These are phyloP conservation scores for Tulasnella sp. DNA, from an alignment of 768 basidiomycete genomes.

Conservation along the genomic window DNA sequence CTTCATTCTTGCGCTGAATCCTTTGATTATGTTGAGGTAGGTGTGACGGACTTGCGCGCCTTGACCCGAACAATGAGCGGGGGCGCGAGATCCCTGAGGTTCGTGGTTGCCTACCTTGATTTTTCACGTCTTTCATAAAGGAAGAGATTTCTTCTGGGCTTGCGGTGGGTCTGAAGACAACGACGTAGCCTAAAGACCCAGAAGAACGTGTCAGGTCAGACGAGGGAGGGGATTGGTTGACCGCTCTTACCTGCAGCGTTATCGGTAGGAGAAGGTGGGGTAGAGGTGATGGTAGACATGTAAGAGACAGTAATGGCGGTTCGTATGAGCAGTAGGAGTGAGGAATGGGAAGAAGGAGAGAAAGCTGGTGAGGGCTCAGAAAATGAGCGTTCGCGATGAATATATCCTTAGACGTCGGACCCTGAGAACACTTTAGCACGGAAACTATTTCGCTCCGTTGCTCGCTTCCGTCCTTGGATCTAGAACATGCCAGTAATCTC, in stretches of 20 bases:
- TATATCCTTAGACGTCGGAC: too few species aligned
- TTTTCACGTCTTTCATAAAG: not conserved
- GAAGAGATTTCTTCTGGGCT: conserved; percentile 8
- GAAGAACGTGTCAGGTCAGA: not conserved
- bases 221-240: not conserved
- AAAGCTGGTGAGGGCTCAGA: too few species aligned
- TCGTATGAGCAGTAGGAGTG: not conserved
- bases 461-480: too few species aligned
- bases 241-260: not conserved
- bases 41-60: not conserved
- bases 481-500: too few species aligned
- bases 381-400: too few species aligned
- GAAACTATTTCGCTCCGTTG: not conserved
- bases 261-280: not conserved
- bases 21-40: not conserved
- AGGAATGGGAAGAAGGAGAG: not conserved
- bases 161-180: conserved; percentile 10
- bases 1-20: not conserved
- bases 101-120: not conserved
- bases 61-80: not conserved
- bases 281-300: not conserved
- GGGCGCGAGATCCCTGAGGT: not conserved
- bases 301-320: too few species aligned
- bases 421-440: not conserved
- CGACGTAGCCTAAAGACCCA: conserved; percentile 3